phyloP scores from a whole-genome alignment of 2,329 filamentous ascomycete genomes.

The Celoporthe dispersa region DNA sequence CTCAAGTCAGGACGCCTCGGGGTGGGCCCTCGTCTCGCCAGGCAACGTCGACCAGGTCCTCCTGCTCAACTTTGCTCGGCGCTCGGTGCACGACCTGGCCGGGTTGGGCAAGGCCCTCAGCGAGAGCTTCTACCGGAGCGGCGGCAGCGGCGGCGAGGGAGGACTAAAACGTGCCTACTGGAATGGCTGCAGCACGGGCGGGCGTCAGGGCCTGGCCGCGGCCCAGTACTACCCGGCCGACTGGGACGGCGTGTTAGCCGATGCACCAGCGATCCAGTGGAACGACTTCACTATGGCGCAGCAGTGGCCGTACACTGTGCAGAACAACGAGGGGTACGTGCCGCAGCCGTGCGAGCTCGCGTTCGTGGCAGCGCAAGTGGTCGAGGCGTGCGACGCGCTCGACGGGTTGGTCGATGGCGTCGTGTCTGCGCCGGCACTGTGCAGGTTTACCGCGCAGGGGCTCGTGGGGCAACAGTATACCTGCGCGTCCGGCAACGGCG shows the following conservation, averaged over 20 bases:
- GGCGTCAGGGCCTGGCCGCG: slow-evolving; percentile 10
- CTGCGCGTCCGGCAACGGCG: background rate
- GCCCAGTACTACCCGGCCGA: slow-evolving; percentile 6
- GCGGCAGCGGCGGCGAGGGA: background rate
- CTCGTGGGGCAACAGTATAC: background rate
- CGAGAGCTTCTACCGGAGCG: too few species aligned
- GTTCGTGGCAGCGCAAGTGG: background rate
- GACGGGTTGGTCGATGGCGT: slow-evolving; percentile 11
- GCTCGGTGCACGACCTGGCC: slow-evolving; percentile 14
- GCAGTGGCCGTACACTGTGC: slow-evolving; percentile 10
- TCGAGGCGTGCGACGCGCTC: slow-evolving; percentile 8
- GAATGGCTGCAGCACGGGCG: slow-evolving; percentile 15
- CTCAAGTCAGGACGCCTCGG: too few species aligned
- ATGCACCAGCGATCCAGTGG: slow-evolving; percentile 10
- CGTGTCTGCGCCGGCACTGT: slow-evolving; percentile 11
- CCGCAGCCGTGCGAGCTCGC: slow-evolving; percentile 11
- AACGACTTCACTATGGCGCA: slow-evolving; percentile 14
- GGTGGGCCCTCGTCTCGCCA: background rate
- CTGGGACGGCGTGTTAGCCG: slow-evolving; percentile 14
- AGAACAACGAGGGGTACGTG: slow-evolving; percentile 11
- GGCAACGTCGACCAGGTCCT: slow-evolving; percentile 13
- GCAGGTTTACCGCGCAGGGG: background rate
- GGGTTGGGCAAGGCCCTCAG: slow-evolving; percentile 1
- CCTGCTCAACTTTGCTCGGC: slow-evolving; percentile 12
- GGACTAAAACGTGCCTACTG: slow-evolving; percentile 34